Evolutionary conservation across 176 grass and related monocot species (phyloP), one percentile per base, ranked within the genome.

Genomic region (Ampelocalamus luodianensis): DNA sequence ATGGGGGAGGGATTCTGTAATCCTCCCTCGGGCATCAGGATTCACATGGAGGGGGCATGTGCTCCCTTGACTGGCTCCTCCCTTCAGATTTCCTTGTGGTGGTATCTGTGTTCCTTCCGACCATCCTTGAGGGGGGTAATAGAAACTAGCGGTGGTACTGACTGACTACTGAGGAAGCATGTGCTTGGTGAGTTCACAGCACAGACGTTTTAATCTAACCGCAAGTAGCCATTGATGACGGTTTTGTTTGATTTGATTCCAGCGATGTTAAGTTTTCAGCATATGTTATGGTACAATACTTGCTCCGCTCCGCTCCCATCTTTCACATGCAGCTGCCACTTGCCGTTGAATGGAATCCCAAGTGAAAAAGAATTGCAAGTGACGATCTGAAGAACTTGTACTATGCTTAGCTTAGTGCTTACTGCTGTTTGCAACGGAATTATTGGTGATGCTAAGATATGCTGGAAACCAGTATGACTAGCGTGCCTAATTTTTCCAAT

Each of bases 41-140:
- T 27, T 79, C 84, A 90, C 84, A 87, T 87, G 88, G 61, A 69
- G 80, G 20, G 4, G 62, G 76, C 89, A 87, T 91, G 85, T 91
- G 89, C 81, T 68, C 14, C 81, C 69, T 83, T 83, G 68, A 87
- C 84, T 55, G 39, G 29, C 73, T 83, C 82, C 79, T 61, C 73
- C 65, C 74, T 79, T 42, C 75, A 61, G 69, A 83, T 87, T 87
- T 84, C 68, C 68, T 62, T 69, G 36, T 20, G 69, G 43, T 65
- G 17, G 79, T 71, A 87, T 78, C 36, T 68, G 70, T 68, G 71
- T 82, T 81, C 42, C 68, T 60, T 62, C 50, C 42, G 15, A 48
- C 70, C 56, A 50, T 61, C 68, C 63, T 73, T 39, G 76, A 43
- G 63, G 68, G 53, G 3, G 26, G 40, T 29, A 56, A 46, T 50